Evolutionary conservation across 306 rosid species (phyloP).

Genomic region (Prunus padus): DNA sequence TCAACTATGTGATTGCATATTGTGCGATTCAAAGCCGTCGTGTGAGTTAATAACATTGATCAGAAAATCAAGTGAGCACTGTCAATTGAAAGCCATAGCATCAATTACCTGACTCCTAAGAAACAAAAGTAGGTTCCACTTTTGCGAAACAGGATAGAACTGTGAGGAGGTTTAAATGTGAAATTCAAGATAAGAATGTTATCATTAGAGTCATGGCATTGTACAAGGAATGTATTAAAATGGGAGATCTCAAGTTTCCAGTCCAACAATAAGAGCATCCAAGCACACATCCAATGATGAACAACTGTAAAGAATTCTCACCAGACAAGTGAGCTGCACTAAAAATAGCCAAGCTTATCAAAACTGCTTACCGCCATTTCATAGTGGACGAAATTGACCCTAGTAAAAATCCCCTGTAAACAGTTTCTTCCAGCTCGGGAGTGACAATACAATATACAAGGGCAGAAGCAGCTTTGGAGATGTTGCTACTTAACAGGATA

Average conservation of each 20-base stretch:
- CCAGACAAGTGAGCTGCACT: slow-evolving; percentile 74
- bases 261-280: slow-evolving; percentile 80
- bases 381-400: slow-evolving; percentile 56
- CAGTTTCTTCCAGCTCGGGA: slow-evolving; percentile 72
- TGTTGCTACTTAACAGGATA: slow-evolving; percentile 47
- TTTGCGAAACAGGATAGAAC: background rate
- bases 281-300: slow-evolving; percentile 70
- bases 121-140: too few species aligned
- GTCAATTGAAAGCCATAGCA: too few species aligned
- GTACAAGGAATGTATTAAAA: slow-evolving; percentile 71
- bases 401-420: slow-evolving; percentile 76
- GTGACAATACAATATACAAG: slow-evolving; percentile 57
- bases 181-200: slow-evolving; percentile 42
- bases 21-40: background rate
- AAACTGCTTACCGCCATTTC: slow-evolving; percentile 72
- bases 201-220: slow-evolving; percentile 59
- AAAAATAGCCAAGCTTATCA: slow-evolving; percentile 61
- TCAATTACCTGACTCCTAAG: too few species aligned
- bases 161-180: background rate
- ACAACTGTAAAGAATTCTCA: slow-evolving; percentile 61
- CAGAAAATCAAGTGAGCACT: background rate
- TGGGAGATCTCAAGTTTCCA: slow-evolving; percentile 58
- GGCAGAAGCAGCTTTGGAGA: slow-evolving; percentile 55
- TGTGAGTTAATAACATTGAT: background rate
- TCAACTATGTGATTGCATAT: too few species aligned